Base-by-base conservation (phyloP, 2,329 filamentous ascomycete genomes). In the Fusarium goolgardi region DNA sequence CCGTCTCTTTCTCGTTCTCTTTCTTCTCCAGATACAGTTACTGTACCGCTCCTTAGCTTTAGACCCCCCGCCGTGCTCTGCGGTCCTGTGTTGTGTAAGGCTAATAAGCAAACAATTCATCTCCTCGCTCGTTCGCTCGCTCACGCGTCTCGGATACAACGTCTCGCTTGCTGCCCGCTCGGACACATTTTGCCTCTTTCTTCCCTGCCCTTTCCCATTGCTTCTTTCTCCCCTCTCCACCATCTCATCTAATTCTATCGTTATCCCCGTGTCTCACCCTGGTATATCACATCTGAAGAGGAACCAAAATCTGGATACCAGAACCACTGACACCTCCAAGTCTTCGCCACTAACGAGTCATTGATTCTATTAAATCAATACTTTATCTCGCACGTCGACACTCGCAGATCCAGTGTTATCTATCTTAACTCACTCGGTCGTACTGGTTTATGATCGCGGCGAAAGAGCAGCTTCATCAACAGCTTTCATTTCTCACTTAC, bases 41-140 rank as follows among this genome's bases (percentile, higher is more conserved):
- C 47, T 40, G 32, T 40, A 51, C 47, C 47, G 47, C 25, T 29
- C 47, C 34, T 25, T 40, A 40, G 62, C 62, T 69, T 68, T 68
- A 58, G 70, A 53, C 62, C 62, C 60, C 47, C 23, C 37, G 47
- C 47, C 29, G 50, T 44, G 29, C 25, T 53, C 29, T 44, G 20
- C 31, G n/a, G n/a, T 39, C n/a, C 18, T 47, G 52, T 27, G 65
- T 37, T 70, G 70, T 73, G 71, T 67, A 74, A 73, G 71, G 66
- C 70, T 40, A 53, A 73, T 40, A 53, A 71, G 71, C 71, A 74
- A 73, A 73, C 71, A 73, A 60, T 63, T 60, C 62, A 63, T 70
- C 55, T 64, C 67, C 56, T 66, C 63, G 25, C 20, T 66, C 63
- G 43, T 13, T 54, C 58, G 21, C 31, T 40, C 21, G 31, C 51